Base-by-base conservation (phyloP, 1,139 yeast genomes). In the Geotrichum australiense region DNA sequence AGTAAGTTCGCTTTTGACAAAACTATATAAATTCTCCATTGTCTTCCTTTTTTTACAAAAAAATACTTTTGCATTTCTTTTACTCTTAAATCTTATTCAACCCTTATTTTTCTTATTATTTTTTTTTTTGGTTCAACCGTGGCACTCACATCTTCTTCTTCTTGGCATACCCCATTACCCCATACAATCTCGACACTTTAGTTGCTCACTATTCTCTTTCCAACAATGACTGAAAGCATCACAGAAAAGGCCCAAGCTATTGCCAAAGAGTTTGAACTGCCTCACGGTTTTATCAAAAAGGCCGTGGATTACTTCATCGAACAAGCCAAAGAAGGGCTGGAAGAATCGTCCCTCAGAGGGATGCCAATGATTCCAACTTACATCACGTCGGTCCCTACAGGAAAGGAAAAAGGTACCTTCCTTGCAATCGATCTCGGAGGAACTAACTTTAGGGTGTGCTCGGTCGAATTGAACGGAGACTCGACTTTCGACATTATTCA, bases 381-480 rank as follows among this genome's bases (percentile, higher is more conserved):
- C 58, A 94, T 87, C 23, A 83, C 94, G 5, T 70, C 73, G 10
- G 71, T 85, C 42, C 96, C 97, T 19, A 71, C 72, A 32, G 97
- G 97, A 37, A 70, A 71, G 35, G 97, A 89, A 59, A 70, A 66
- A 40, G 96, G 96, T 18, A 66, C 80, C 38, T 74, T 68, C 48
- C 68, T 85, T 44, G 95, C 95, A 35, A 87, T 87, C 10, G 95
- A 85, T 58, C 70, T 86, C 41, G 96, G 96, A 47, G 95, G 95
- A 31, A 82, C 94, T 39, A 83, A 86, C 60, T 80, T 89, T 62
- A 71, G 96, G 56, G 94, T 87, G 27, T 86, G 96, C 58, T 85
- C 95, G 3, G 84, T 87, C 37, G 59, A 71, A 27, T 70, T 89
- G 52, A 71, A 76, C 41, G 96, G 96, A 35, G 85, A 86, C 60